Evolutionary conservation across 345 rosid genomes (phyloP).

Genomic region (Heritiera littoralis): DNA sequence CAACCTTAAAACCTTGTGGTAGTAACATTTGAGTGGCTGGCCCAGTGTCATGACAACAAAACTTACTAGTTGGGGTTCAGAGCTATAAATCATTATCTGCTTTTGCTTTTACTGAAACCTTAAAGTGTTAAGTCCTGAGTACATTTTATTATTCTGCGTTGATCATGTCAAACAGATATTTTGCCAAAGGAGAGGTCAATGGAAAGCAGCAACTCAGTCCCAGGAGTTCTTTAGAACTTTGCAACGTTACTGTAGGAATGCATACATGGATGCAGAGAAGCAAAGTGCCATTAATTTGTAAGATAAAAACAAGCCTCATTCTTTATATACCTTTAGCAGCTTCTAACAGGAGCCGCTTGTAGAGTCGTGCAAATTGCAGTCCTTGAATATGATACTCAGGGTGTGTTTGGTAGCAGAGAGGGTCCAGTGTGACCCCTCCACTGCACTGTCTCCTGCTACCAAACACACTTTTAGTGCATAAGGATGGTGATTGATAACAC

Average conservation of each 20-base stretch:
- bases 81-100: neutral
- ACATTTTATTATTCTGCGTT: constrained; percentile 15
- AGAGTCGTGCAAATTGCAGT: neutral
- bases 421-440: neutral
- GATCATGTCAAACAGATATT: constrained; percentile 60
- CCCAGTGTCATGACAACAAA: neutral
- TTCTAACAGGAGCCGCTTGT: neutral
- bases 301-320: constrained; percentile 25
- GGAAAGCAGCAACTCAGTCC: constrained; percentile 97
- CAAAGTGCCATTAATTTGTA: constrained; percentile 97
- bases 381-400: neutral
- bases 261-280: constrained; percentile 88
- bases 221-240: constrained; percentile 86
- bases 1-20: neutral
- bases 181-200: constrained; percentile 94
- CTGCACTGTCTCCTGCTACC: neutral
- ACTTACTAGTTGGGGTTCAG: neutral
- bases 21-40: neutral
- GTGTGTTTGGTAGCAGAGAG: neutral
- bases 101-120: neutral
- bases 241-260: constrained; percentile 91
- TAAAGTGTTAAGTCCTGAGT: neutral
- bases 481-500: constrained; percentile 2
- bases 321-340: neutral
- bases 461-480: neutral